Percentiles rank a stretch among this genome's conserved stretches.
These are phyloP conservation scores for Phytophthora rubi DNA, from an alignment of 352 stramenopile genomes.

Conservation along the genomic window DNA sequence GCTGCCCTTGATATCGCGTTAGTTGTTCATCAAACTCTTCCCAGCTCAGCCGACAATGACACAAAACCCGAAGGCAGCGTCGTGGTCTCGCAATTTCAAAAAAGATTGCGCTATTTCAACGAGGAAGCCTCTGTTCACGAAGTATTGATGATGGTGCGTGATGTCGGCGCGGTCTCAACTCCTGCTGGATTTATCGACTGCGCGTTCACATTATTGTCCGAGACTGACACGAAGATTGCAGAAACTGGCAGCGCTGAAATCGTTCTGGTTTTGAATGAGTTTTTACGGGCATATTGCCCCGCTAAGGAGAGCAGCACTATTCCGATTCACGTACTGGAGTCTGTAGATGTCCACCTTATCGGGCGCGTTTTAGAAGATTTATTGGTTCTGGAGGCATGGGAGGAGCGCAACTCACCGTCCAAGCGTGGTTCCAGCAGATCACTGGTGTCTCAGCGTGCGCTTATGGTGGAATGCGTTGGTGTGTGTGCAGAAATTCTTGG, in stretches of 20 bases:
- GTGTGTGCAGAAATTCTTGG: conserved; percentile 72
- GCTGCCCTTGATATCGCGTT: conserved; percentile 79
- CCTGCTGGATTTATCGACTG: conserved; percentile 75
- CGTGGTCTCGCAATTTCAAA: conserved; percentile 79
- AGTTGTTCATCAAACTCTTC: conserved; percentile 58
- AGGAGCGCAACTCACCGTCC: conserved; percentile 22
- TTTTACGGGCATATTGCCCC: conserved; percentile 47
- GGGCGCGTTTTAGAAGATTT: conserved; percentile 82
- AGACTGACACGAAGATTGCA: conserved; percentile 2
- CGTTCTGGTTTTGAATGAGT: conserved; percentile 73
- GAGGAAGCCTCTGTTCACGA: conserved; percentile 66
- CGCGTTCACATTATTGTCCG: conserved; percentile 54
- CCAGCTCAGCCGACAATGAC: conserved; percentile 10
- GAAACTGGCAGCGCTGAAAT: conserved; percentile 38
- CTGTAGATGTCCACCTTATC: conserved; percentile 68
- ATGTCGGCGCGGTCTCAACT: conserved; percentile 53
- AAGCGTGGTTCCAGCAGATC: conserved; percentile 16
- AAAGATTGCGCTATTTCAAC: conserved; percentile 75
- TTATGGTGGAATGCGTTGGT: conserved; percentile 81
- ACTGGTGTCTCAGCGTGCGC: conserved; percentile 51
- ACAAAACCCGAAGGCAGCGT: conserved; percentile 15
- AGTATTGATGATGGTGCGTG: conserved; percentile 52
- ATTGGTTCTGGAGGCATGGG: conserved; percentile 55
- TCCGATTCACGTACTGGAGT: neutral
- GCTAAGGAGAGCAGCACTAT: neutral